Evolutionary conservation across 495 filamentous ascomycete species (phyloP).

Genomic region (Podospora appendiculata): DNA sequence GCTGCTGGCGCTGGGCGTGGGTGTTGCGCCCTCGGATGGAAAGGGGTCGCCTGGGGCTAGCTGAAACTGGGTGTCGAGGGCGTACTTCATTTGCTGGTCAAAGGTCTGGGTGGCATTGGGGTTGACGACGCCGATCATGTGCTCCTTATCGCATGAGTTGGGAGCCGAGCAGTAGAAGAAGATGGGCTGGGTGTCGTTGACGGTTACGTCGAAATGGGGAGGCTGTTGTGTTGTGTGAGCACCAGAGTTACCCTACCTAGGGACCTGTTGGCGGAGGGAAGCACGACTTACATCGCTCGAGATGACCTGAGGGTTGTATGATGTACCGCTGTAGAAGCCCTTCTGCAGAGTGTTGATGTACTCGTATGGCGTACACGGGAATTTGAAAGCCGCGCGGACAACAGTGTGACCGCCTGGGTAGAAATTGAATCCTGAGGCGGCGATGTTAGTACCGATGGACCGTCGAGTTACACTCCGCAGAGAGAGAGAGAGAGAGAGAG

Average conservation of each 20-base stretch:
- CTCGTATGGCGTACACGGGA: slow-evolving; percentile 54
- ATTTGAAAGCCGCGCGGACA: slow-evolving; percentile 43
- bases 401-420: slow-evolving; percentile 54
- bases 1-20: slow-evolving; percentile 7
- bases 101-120: slow-evolving; percentile 24
- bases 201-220: slow-evolving; percentile 36
- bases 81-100: slow-evolving; percentile 20
- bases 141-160: slow-evolving; percentile 26
- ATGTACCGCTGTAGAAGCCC: slow-evolving; percentile 42
- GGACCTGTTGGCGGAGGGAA: no score
- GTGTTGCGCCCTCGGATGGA: slow-evolving; percentile 18
- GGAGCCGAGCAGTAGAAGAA: slow-evolving; percentile 56
- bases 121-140: slow-evolving; percentile 46
- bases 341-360: slow-evolving; percentile 25
- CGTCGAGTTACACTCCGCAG: no score
- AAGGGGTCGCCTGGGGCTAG: slow-evolving; percentile 31
- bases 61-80: slow-evolving; percentile 21
- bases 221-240: slow-evolving; percentile 21
- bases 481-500: no score
- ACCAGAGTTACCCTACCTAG: no score
- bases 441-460: slow-evolving; percentile 1
- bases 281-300: slow-evolving; percentile 22
- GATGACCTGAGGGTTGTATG: slow-evolving; percentile 25
- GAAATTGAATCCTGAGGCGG: slow-evolving; percentile 43
- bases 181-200: slow-evolving; percentile 52